Percentiles rank a stretch among this genome's conserved stretches.
Conservation (phyloP, 2,329 filamentous ascomycete species). For the Venturia aucupariae region DNA sequence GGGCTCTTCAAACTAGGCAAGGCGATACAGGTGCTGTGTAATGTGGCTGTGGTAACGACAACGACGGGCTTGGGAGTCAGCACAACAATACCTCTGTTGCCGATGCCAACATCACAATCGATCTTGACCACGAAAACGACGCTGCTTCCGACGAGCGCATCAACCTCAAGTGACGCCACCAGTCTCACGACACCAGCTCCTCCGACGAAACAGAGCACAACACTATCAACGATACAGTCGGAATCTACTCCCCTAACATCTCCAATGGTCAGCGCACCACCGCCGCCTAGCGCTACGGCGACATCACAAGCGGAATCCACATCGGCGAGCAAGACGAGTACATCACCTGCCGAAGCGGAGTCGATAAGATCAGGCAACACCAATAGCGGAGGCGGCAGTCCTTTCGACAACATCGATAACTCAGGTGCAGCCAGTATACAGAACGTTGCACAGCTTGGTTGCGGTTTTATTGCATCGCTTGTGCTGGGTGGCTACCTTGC, state of each 20-base stretch:
- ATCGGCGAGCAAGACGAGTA: slow-evolving; percentile 3
- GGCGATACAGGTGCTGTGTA: slow-evolving; percentile 32
- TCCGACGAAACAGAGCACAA: slow-evolving; percentile 1
- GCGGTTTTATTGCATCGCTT: background rate
- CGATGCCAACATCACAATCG: slow-evolving; percentile 1
- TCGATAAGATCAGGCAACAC: slow-evolving; percentile 10
- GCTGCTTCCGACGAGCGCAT: background rate
- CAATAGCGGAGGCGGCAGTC: slow-evolving; percentile 11
- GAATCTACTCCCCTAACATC: background rate
- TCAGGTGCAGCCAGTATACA: slow-evolving; percentile 2
- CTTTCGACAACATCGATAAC: slow-evolving; percentile 15
- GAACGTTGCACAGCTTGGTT: background rate
- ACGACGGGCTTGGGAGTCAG: slow-evolving; percentile 7
- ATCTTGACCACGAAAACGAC: background rate
- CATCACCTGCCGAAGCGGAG: background rate
- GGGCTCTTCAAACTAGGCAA: slow-evolving; percentile 33
- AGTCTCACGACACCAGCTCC: background rate
- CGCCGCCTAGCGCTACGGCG: background rate
- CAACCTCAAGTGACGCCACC: background rate
- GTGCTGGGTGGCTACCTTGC: background rate
- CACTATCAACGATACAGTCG: background rate
- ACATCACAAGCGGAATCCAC: slow-evolving; percentile 9
- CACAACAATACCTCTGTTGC: background rate
- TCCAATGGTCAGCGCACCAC: background rate
- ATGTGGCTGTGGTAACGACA: slow-evolving; percentile 22